A percentile compares a stretch with the other conserved stretches of the same genome.
phyloP scores from a whole-genome alignment of 2,329 filamentous ascomycete species.

The Grosmannia huntii region DNA sequence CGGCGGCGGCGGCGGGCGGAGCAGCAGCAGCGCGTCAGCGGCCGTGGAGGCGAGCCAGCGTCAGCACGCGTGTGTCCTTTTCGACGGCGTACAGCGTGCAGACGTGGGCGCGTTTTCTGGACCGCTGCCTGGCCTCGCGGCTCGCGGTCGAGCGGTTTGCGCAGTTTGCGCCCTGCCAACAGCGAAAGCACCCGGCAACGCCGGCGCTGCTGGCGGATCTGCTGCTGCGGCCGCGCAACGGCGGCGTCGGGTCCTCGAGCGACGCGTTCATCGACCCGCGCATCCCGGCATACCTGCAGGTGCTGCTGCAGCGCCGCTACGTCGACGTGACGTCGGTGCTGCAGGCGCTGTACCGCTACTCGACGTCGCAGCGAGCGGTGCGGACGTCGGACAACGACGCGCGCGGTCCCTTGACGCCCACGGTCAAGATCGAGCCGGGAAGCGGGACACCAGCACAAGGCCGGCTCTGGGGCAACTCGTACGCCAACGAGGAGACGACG shows the following conservation, averaged over 20 bases:
- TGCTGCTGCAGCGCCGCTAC: slow-evolving; percentile 36
- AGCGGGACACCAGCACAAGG: too few relatives aligned
- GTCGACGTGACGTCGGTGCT: slow-evolving; percentile 44
- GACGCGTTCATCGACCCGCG: slow-evolving; percentile 43
- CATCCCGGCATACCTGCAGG: slow-evolving; percentile 45
- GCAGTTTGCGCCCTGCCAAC: slow-evolving; percentile 34
- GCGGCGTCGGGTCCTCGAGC: slow-evolving; percentile 11
- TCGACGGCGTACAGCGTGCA: slow-evolving; percentile 12
- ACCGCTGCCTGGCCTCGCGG: slow-evolving; percentile 35
- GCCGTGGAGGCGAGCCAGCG: not conserved
- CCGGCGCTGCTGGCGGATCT: slow-evolving; percentile 41
- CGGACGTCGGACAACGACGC: slow-evolving; percentile 5
- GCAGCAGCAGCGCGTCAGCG: not conserved
- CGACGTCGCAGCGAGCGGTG: slow-evolving; percentile 32
- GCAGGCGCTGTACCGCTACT: slow-evolving; percentile 42
- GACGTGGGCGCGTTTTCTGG: slow-evolving; percentile 39
- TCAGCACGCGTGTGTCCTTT: slow-evolving; percentile 6
- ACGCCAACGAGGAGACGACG: slow-evolving; percentile 71
- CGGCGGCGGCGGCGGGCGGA: too few relatives aligned
- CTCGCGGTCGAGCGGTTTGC: slow-evolving; percentile 42
- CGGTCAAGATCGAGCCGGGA: not conserved
- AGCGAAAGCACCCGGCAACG: slow-evolving; percentile 37
- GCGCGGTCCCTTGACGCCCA: not conserved
- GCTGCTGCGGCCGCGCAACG: slow-evolving; percentile 38
- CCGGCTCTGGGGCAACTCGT: slow-evolving; percentile 45